phyloP scores from a whole-genome alignment of 192 early-diverging fungal species.

The Linnemannia elongata region DNA sequence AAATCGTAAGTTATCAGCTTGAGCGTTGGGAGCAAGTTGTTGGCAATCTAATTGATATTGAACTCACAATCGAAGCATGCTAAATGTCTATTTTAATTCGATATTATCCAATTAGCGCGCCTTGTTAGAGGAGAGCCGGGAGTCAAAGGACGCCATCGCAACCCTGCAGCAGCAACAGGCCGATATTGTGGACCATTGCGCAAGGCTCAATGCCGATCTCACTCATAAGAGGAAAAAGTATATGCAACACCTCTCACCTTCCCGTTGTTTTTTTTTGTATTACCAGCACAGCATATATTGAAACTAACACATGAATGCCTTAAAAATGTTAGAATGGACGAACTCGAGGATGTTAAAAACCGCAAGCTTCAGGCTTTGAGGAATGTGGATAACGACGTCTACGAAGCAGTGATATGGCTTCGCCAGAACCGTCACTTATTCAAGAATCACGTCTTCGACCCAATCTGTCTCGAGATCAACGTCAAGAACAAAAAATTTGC shows the following conservation, averaged over 20 bases:
- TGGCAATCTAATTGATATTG: background rate
- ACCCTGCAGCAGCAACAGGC: slow-evolving; percentile 53
- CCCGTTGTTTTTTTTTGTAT: background rate
- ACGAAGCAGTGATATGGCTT: slow-evolving; percentile 78
- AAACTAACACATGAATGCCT: background rate
- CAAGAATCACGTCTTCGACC: slow-evolving; percentile 77
- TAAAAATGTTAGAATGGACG: slow-evolving; percentile 58
- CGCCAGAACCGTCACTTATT: slow-evolving; percentile 74
- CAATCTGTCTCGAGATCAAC: slow-evolving; percentile 79
- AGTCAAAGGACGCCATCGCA: slow-evolving; percentile 37
- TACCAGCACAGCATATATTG: background rate
- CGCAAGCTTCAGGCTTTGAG: slow-evolving; percentile 69
- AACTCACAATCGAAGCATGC: background rate
- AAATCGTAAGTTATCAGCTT: slow-evolving; percentile 41
- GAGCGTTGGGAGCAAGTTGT: background rate
- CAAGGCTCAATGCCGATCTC: slow-evolving; percentile 15
- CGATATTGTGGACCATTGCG: slow-evolving; percentile 41
- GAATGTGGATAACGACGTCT: slow-evolving; percentile 64
- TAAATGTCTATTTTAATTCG: background rate
- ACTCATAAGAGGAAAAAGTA: slow-evolving; percentile 42
- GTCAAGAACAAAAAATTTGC: slow-evolving; percentile 75
- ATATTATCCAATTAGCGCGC: slow-evolving; percentile 50
- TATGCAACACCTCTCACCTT: background rate
- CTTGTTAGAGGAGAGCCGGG: slow-evolving; percentile 63
- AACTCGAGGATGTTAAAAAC: slow-evolving; percentile 70